Evolutionary conservation across 805 yeast species (phyloP).

Genomic region (Tetrapisispora iriomotensis): DNA sequence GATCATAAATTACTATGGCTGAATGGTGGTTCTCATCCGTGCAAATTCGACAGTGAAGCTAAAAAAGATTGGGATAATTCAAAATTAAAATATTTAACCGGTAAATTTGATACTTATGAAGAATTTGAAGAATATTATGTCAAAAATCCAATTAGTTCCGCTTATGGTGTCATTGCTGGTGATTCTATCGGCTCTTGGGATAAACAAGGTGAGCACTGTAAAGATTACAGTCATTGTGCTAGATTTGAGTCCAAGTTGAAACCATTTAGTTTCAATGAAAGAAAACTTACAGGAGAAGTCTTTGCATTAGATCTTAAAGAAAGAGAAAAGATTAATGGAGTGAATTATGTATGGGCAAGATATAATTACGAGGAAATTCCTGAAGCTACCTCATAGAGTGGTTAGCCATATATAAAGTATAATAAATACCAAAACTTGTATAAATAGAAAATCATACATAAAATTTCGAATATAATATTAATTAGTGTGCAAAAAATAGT

Average conservation of each 20-base stretch:
- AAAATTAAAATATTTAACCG: conserved; percentile 1
- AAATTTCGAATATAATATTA: too few species aligned
- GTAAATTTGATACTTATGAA: conserved; percentile 4
- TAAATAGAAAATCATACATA: too few species aligned
- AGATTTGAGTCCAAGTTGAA: neutral
- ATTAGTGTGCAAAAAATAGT: too few species aligned
- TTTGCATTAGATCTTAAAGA: neutral
- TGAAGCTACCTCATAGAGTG: neutral
- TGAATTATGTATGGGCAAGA: conserved; percentile 3
- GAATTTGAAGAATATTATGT: conserved; percentile 6
- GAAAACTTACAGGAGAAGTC: neutral
- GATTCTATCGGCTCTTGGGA: neutral
- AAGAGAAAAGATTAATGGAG: neutral
- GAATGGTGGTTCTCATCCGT: conserved; percentile 16
- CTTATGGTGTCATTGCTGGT: conserved; percentile 2
- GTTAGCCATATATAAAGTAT: too few species aligned
- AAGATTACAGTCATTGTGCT: conserved; percentile 3
- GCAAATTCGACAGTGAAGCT: conserved; percentile 8
- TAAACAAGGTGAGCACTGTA: neutral
- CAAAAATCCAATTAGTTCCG: conserved; percentile 3
- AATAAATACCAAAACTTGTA: too few species aligned
- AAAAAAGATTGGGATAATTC: conserved; percentile 10
- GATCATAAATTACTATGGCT: conserved; percentile 11
- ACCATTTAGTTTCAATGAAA: conserved; percentile 1
- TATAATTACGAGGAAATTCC: neutral